Base-by-base conservation (phyloP, 2,329 filamentous ascomycete genomes). In the Sporothrix pseudoabietina region DNA sequence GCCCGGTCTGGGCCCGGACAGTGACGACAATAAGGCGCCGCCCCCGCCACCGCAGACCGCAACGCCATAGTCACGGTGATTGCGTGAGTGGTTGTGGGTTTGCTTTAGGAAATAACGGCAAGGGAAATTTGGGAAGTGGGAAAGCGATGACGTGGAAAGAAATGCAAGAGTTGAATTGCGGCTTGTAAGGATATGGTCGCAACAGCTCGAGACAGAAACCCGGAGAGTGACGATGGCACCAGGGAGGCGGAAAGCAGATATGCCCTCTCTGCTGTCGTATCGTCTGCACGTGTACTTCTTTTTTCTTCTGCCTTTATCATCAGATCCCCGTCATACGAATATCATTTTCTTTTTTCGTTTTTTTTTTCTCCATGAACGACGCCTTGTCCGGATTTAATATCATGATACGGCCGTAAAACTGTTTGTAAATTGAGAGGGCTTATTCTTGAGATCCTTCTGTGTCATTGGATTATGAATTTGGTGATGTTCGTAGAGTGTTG, bases 21-120 rank as follows among this genome's bases (percentile, higher is more conserved):
- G 68, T 49, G 73, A 72, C 12, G 75, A 76, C 39, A 69, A 52
- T 69, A 75, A 74, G 59, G 57, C 71, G 35, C 75, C 75, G 44
- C 76, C 76, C 14, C 75, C 75, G 32, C 69, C 73, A 26, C 71
- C 73, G n/a, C 73, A 73, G 69, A 61, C 76, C 1, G 76, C 71
- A 2, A 69, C 72, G 19, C 74, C 74, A 55, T 74, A 30, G 71
- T 66, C 66, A n/a, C 47, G 10, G 9, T 30, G 19, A 9, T 26
- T 3, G 8, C 1, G 12, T 16, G 8, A 6, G 22, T 30, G 9
- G 26, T 30, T 5, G 14, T 30, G 9, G 52, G 8, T 66, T 19
- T 66, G 10, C 6, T 26, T 26, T 47, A 10, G 61, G 9, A 44
- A 65, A n/a, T n/a, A 41, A 63, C 26, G 26, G 19, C 61, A 22